phyloP scores from a whole-genome alignment of 192 early-diverging fungal species.

The Funneliformis mosseae region DNA sequence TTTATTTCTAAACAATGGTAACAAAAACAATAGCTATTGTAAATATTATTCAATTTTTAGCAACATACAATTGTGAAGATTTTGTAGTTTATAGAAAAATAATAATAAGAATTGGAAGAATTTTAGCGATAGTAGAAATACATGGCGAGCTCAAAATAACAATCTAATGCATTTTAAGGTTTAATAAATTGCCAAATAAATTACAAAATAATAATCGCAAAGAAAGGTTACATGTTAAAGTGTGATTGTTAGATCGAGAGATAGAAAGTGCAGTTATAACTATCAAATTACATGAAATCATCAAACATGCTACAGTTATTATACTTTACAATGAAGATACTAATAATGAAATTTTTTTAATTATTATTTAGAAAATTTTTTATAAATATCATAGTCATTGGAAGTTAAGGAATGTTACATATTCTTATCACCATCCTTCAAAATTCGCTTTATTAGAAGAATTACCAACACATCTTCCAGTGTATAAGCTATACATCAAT shows the following conservation, averaged over 20 bases:
- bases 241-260: background rate
- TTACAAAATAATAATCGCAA: no score
- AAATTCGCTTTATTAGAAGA: background rate
- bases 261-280: no score
- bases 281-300: background rate
- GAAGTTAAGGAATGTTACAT: background rate
- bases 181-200: background rate
- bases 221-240: no score
- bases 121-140: background rate
- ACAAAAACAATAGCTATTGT: background rate
- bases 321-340: background rate
- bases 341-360: background rate
- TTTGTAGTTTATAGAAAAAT: background rate
- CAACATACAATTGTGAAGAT: background rate
- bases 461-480: background rate
- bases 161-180: background rate
- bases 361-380: background rate
- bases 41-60: background rate
- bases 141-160: background rate
- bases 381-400: background rate
- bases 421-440: background rate
- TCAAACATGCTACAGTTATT: background rate
- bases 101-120: background rate
- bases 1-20: no score
- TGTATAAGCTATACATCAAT: background rate